phyloP scores from a whole-genome alignment of 2,329 filamentous ascomycete genomes.

The Diaporthe sp. region DNA sequence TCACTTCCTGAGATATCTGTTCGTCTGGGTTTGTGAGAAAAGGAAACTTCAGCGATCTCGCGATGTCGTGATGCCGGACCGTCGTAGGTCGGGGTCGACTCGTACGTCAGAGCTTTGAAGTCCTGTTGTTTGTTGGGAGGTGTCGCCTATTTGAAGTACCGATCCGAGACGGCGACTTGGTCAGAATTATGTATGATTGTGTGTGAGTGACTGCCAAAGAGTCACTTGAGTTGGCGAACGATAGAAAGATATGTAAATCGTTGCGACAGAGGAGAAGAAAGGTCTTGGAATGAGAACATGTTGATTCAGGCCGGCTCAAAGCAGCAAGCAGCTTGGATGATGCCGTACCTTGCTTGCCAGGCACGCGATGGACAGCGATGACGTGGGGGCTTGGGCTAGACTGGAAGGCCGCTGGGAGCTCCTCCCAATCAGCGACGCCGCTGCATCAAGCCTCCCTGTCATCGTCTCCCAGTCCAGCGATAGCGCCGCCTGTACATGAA shows the following conservation, averaged over 20 bases:
- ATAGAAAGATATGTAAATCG: neutral
- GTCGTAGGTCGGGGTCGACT: neutral
- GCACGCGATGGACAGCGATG: conserved; percentile 29
- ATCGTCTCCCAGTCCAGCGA: neutral
- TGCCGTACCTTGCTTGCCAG: neutral
- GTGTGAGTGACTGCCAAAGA: neutral
- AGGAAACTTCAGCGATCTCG: neutral
- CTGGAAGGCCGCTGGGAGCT: neutral
- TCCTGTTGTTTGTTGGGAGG: neutral
- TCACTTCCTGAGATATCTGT: neutral
- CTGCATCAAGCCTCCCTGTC: neutral
- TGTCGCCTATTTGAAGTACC: neutral
- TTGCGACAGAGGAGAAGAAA: neutral
- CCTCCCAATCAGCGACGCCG: conserved; percentile 12
- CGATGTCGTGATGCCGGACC: neutral
- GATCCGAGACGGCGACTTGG: neutral
- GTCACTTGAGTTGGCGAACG: neutral
- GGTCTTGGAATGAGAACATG: conserved; percentile 11
- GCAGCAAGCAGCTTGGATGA: neutral
- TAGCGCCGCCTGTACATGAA: conserved; percentile 21
- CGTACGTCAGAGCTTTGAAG: neutral
- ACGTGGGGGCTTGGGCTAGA: conserved; percentile 20
- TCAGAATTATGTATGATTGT: neutral
- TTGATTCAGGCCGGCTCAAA: neutral
- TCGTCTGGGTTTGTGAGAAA: neutral